Evolutionary conservation across 345 rosid species (phyloP), one percentile per base, ranked within the genome.

Genomic region (Dovyalis caffra): DNA sequence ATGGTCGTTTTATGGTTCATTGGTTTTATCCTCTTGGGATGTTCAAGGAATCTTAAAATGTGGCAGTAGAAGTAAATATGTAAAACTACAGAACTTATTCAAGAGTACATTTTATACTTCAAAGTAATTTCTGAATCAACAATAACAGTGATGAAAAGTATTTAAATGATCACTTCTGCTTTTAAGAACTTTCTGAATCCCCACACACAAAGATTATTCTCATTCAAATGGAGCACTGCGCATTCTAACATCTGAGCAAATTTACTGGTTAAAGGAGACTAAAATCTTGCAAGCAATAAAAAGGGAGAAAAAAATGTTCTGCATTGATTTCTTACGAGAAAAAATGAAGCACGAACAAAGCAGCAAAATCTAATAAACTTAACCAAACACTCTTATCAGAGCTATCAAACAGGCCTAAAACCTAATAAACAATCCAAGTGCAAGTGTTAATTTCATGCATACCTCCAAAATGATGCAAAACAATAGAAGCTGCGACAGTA

Each of bases 401-500:
- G 20, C 18, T 26, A 71, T 23, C 28, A 31, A 69, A 28, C 40
- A 73, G 35, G 21, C 68, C 34, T 43, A 28, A n/a, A 14, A 23
- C 32, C 58, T 26, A 14, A 58, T 43, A 63, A 64, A 64, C 26
- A 73, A 64, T 32, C 45, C 23, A 73, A 47, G 51, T 11, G 43
- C 28, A 72, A 63, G 34, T 23, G 26, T 47, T 11, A 68, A 45
- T 45, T 45, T 38, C 61, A 29, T 28, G 33, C 57, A 14, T 86
- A 95, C 97, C 98, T 90, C 93, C 98, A 82, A 95, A 95, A 61
- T 93, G 97, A 86, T 93, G 99, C 83, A 93, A 78, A 66, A 91
- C 97, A 16, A 93, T 93, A 60, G 98, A 95, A 79, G 99, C 99
- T 14, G 99, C 98, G 20, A 95, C 88, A 9, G 99, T 93, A 76